Evolutionary conservation across 139 green algal genomes (phyloP), one percentile per base, ranked within the genome.

Genomic region (Picochlorum sp.): DNA sequence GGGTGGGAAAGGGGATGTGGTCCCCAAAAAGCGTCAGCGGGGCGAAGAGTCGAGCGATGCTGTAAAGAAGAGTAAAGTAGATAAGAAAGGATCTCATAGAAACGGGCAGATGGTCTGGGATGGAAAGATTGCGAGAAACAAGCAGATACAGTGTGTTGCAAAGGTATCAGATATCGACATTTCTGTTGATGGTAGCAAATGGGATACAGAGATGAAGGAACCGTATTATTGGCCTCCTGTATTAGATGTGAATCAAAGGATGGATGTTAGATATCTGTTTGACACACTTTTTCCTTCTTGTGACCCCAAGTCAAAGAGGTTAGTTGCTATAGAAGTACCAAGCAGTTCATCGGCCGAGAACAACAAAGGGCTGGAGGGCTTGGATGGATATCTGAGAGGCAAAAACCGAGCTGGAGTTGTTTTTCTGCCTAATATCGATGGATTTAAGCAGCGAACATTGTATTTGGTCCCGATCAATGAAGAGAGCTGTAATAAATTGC

Each of bases 331-430:
- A 43, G 24, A 28, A 18, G 31, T 51, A 4, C 41, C n/a, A n/a
- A n/a, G n/a, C n/a, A n/a, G n/a, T n/a, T n/a, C n/a, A n/a, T n/a
- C n/a, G n/a, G n/a, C n/a, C n/a, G n/a, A n/a, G n/a, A n/a, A n/a
- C n/a, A 13, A 55, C 2, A 37, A 50, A 0, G 57, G 50, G 12
- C 43, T 73, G 22, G 5, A 32, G 12, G 50, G 55, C 8, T 73
- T 73, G 43, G 50, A 41, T 7, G 22, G 33, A 22, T 73, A 73
- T 59, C 35, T 73, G 3, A 40, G 37, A 20, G 33, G 24, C 24
- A 73, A 73, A 47, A 33, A 50, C 9, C 39, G 66, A 18, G 58
- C 66, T 22, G 66, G 66, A 24, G 41, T 73, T 33, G 66, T 73
- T 53, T 16, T 39, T n/a, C 50, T 73, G 36, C 50, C 50, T 41